Conservation (phyloP, 2,329 filamentous ascomycete genomes). For the Xylogone sp. region DNA sequence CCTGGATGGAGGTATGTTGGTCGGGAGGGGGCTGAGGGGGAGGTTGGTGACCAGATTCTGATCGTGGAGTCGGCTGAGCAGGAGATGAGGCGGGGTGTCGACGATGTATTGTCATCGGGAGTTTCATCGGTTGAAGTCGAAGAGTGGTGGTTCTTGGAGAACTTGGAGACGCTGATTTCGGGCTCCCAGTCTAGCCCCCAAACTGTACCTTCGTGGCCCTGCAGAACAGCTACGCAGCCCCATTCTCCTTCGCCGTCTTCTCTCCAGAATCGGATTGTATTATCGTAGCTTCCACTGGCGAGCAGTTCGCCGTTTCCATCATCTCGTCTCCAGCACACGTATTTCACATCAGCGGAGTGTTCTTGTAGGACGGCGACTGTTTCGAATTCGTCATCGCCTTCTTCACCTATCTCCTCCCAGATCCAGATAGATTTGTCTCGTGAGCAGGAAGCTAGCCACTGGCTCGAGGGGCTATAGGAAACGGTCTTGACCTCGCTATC, state of each 20-base stretch:
- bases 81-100: constrained; percentile 59
- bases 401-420: constrained; percentile 84
- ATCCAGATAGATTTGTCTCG: constrained; percentile 97
- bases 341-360: constrained; percentile 94
- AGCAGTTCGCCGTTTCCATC: constrained; percentile 66
- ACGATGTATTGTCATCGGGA: constrained; percentile 40
- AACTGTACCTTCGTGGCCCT: constrained; percentile 80
- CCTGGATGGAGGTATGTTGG: constrained; percentile 39
- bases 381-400: constrained; percentile 92
- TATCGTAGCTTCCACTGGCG: constrained; percentile 90
- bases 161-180: constrained; percentile 21
- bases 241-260: constrained; percentile 67
- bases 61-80: constrained; percentile 81
- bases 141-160: constrained; percentile 3
- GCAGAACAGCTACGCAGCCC: constrained; percentile 80
- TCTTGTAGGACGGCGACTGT: constrained; percentile 93
- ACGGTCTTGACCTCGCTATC: constrained; percentile 89
- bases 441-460: constrained; percentile 83
- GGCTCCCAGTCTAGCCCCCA: constrained; percentile 80
- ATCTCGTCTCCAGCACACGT: constrained; percentile 85
- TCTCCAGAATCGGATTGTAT: constrained; percentile 78
- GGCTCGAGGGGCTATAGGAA: constrained; percentile 68
- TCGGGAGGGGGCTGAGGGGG: constrained; percentile 20
- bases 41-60: constrained; percentile 66
- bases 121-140: constrained; percentile 24